Base-by-base conservation (phyloP, 2,329 filamentous ascomycete species). In the Alternaria conjuncta region DNA sequence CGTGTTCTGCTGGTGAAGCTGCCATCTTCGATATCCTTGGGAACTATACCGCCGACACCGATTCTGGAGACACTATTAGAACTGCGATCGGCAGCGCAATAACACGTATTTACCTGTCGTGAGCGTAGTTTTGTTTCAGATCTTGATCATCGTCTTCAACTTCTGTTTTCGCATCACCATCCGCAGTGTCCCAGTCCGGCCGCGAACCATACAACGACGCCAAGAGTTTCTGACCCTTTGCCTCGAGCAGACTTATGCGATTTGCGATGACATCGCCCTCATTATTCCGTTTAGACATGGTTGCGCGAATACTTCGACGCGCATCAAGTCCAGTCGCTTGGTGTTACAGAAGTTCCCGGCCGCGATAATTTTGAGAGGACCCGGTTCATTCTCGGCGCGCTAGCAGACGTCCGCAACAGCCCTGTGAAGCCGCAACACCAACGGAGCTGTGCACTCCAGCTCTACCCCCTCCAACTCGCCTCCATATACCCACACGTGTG, bases 181-280 rank as follows among this genome's bases (percentile, higher is more conserved):
- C 68, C 53, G 75, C 67, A 51, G 61, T 45, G 46, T 82, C 80
- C 21, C 80, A 75, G n/a, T 75, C 60, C 43, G 62, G 75, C 60
- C 79, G 80, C n/a, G 84, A 76, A 12, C 85, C 85, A 28, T 89
- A 82, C 85, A 86, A 86, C 67, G 87, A 88, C 55, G 85, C 82
- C 63, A 89, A 79, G 18, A 87, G 78, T 32, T 83, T 83, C 67
- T 87, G 85, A 55, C 82, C 84, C 57, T 84, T 84, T 7, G 87
- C 85, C 10, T 87, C 78, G 4, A 82, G 82, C 50, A 89, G 82
- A 65, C 83, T 86, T 30, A 85, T 80, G 57, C 82, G 81, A 69
- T 88, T 88, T 57, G 85, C 82, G 53, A 89, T 82, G 43, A 88
- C 79, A 66, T 88, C 86, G 45, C 84, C 84, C 61, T 86, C 84